Percentiles rank a stretch among this genome's conserved stretches.
Evolutionary conservation across 2,329 filamentous ascomycete species (phyloP).

Genomic region (Emergomyces pasteurianus): DNA sequence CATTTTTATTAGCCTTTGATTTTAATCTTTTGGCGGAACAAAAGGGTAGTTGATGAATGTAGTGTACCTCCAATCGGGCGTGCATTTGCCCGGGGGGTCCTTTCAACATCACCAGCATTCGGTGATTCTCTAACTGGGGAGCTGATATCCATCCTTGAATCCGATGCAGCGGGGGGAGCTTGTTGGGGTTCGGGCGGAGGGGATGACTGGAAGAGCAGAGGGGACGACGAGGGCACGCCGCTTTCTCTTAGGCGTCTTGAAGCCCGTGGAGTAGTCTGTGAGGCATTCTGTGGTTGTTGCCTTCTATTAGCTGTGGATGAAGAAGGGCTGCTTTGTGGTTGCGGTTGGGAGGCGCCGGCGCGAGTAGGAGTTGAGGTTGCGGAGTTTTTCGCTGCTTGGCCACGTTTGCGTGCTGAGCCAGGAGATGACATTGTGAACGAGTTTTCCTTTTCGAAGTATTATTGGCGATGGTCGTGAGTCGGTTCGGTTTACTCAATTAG

Average conservation of each 20-base stretch:
- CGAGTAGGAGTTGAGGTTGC: slow-evolving; percentile 28
- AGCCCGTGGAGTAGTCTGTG: slow-evolving; percentile 36
- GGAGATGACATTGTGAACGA: slow-evolving; percentile 34
- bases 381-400: slow-evolving; percentile 29
- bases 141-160: slow-evolving; percentile 33
- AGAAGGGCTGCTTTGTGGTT: slow-evolving; percentile 19
- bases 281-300: slow-evolving; percentile 16
- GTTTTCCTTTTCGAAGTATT: background rate
- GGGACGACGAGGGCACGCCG: slow-evolving; percentile 56
- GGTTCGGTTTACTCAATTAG: background rate
- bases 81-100: slow-evolving; percentile 30
- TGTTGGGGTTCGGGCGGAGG: slow-evolving; percentile 37
- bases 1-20: background rate
- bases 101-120: slow-evolving; percentile 27
- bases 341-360: slow-evolving; percentile 22
- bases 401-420: slow-evolving; percentile 29
- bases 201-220: slow-evolving; percentile 62
- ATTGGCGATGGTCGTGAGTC: background rate
- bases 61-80: slow-evolving; percentile 28
- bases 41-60: background rate
- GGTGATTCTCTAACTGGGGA: slow-evolving; percentile 35
- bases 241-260: slow-evolving; percentile 29
- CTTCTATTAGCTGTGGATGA: slow-evolving; percentile 5
- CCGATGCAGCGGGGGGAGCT: slow-evolving; percentile 21
- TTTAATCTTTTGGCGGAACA: background rate